These are phyloP conservation scores for Stellera chamaejasme DNA, from an alignment of 345 rosid species.

Conservation along the genomic window DNA sequence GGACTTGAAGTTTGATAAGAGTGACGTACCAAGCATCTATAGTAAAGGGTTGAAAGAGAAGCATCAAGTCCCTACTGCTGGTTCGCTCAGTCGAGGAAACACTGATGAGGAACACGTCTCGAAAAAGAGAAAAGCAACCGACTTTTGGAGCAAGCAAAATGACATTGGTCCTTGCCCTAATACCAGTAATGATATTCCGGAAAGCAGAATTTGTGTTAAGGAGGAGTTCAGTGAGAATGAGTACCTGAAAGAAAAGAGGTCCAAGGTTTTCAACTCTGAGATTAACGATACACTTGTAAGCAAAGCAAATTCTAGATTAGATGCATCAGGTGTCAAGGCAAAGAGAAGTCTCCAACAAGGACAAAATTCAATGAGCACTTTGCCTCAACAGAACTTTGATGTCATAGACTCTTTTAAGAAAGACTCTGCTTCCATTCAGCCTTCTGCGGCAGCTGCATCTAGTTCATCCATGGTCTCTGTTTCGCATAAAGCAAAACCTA, in stretches of 20 bases:
- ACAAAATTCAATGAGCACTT: slow-evolving; percentile 24
- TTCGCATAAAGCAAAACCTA: slow-evolving; percentile 55
- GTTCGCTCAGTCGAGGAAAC: slow-evolving; percentile 35
- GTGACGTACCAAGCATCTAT: slow-evolving; percentile 28
- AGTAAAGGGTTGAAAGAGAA: slow-evolving; percentile 38
- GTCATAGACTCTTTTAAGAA: slow-evolving; percentile 41
- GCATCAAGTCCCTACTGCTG: slow-evolving; percentile 25
- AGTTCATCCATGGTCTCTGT: slow-evolving; percentile 92
- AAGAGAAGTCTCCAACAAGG: slow-evolving; percentile 25
- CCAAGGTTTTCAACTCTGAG: slow-evolving; percentile 40
- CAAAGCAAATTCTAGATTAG: slow-evolving; percentile 44
- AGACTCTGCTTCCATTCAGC: slow-evolving; percentile 40
- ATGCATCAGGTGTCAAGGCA: slow-evolving; percentile 39
- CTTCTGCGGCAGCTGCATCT: slow-evolving; percentile 67
- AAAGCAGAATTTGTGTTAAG: slow-evolving; percentile 20
- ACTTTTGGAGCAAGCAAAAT: slow-evolving; percentile 26
- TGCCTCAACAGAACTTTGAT: slow-evolving; percentile 35
- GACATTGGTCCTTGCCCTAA: slow-evolving; percentile 16
- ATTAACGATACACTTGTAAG: slow-evolving; percentile 51
- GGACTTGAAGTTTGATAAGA: slow-evolving; percentile 29
- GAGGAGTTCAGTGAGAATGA: slow-evolving; percentile 50
- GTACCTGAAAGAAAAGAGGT: slow-evolving; percentile 53
- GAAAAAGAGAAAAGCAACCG: slow-evolving; percentile 59
- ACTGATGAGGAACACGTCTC: slow-evolving; percentile 27
- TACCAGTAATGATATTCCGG: slow-evolving; percentile 25